Conservation (phyloP, 768 basidiomycete genomes). For the Pleurotus salmoneostramineus region DNA sequence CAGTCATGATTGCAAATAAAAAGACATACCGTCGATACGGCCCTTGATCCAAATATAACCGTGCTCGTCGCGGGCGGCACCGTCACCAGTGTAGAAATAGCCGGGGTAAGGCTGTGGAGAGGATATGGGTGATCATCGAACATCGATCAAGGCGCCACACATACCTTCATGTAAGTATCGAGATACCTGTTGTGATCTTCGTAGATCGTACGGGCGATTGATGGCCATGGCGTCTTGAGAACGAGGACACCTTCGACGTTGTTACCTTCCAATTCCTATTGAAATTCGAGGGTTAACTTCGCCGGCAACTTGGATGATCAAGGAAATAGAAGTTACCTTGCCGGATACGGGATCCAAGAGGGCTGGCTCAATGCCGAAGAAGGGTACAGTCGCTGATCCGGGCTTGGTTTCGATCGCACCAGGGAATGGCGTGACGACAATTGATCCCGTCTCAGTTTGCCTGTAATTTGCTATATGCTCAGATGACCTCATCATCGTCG, state of each 20-base stretch:
- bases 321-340: conserved; percentile 31
- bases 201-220: conserved; percentile 90
- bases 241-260: conserved; percentile 89
- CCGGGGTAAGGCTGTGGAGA: conserved; percentile 71
- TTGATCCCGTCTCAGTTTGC: conserved; percentile 98
- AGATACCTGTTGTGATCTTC: conserved; percentile 81
- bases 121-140: background rate
- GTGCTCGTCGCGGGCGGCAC: conserved; percentile 88
- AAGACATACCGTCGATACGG: conserved; percentile 75
- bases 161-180: conserved; percentile 48
- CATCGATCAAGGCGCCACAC: conserved; percentile 6
- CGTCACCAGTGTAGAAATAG: conserved; percentile 95
- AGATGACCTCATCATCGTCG: background rate
- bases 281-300: background rate
- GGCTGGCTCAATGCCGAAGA: conserved; percentile 90
- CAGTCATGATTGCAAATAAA: conserved; percentile 1
- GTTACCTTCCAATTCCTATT: conserved; percentile 67
- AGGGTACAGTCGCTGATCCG: conserved; percentile 94
- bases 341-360: conserved; percentile 86
- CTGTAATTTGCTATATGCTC: conserved; percentile 23
- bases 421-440: conserved; percentile 92
- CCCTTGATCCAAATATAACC: conserved; percentile 99
- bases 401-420: conserved; percentile 96
- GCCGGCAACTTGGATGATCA: background rate
- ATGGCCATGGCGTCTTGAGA: conserved; percentile 89